Evolutionary conservation across 2,329 filamentous ascomycete species (phyloP).

Genomic region (Trichoderma hamatum): DNA sequence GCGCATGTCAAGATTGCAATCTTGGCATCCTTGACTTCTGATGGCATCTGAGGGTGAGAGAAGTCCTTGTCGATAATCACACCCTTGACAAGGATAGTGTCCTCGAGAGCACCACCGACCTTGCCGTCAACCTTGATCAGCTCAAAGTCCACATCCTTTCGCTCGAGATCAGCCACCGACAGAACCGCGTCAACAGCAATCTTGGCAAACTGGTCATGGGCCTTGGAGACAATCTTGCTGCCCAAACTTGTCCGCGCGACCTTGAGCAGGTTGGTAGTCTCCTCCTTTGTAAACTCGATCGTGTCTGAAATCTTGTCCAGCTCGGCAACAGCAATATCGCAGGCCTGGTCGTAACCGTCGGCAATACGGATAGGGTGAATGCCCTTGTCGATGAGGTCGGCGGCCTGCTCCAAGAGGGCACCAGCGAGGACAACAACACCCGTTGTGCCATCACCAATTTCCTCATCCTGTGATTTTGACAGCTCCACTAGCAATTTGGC

Average conservation of each 20-base stretch:
- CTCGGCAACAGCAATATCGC: constrained; percentile 92
- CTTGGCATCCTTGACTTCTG: constrained; percentile 92
- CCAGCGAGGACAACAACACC: constrained; percentile 96
- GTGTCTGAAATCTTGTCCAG: constrained; percentile 91
- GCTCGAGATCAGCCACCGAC: constrained; percentile 92
- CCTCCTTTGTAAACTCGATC: constrained; percentile 78
- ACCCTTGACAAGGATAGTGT: constrained; percentile 92
- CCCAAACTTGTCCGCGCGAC: constrained; percentile 95
- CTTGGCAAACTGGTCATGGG: constrained; percentile 95
- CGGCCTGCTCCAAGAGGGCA: constrained; percentile 92
- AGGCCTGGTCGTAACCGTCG: constrained; percentile 96
- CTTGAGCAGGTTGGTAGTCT: constrained; percentile 86
- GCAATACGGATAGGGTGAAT: constrained; percentile 99
- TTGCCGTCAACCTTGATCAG: constrained; percentile 99
- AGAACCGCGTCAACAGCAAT: constrained; percentile 97
- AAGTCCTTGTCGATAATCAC: constrained; percentile 99
- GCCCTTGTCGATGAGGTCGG: constrained; percentile 98
- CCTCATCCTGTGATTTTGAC: constrained; percentile 97
- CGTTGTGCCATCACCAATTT: constrained; percentile 97
- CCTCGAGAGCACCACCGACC: constrained; percentile 90
- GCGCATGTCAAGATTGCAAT: constrained; percentile 96
- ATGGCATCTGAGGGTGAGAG: constrained; percentile 98
- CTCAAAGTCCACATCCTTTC: constrained; percentile 98
- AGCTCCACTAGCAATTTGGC: constrained; percentile 96
- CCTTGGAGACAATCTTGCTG: constrained; percentile 98